These are phyloP conservation scores for Epichloe aotearoae DNA, from an alignment of 2,329 filamentous ascomycete genomes.

Conservation along the genomic window DNA sequence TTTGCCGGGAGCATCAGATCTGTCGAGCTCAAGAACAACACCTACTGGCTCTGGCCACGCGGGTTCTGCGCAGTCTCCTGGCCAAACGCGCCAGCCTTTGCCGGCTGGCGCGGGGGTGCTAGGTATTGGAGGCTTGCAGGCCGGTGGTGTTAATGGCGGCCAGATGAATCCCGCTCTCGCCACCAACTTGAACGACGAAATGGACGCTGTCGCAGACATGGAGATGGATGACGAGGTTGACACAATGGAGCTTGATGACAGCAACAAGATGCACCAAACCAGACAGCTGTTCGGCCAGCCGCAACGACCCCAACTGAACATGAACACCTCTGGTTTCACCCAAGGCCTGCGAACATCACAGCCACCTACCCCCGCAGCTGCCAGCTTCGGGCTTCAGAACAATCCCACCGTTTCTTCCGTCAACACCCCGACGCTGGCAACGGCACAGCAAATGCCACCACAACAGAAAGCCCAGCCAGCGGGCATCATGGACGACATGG, in stretches of 20 bases:
- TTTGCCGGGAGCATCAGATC: conserved; percentile 18
- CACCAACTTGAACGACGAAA: conserved; percentile 39
- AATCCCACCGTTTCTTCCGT: conserved; percentile 96
- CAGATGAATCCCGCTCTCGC: conserved; percentile 32
- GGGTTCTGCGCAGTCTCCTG: conserved; percentile 13
- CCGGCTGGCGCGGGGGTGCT: conserved; percentile 17
- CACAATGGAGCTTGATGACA: conserved; percentile 49
- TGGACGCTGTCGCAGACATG: conserved; percentile 88
- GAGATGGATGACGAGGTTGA: conserved; percentile 81
- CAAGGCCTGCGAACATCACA: conserved; percentile 77
- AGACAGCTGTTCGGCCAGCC: conserved; percentile 56
- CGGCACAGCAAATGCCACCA: conserved; percentile 62
- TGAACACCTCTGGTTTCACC: conserved; percentile 62
- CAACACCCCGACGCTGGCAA: conserved; percentile 83
- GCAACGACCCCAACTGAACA: conserved; percentile 57
- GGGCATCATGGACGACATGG: conserved; percentile 48
- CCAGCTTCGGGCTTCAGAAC: conserved; percentile 69
- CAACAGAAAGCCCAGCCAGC: conserved; percentile 41
- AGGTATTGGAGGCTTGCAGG: conserved; percentile 26
- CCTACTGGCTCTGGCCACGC: conserved; percentile 17
- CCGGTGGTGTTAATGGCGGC: conserved; percentile 14
- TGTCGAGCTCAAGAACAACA: conserved; percentile 20
- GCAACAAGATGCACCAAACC: conserved; percentile 53
- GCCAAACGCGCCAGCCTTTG: conserved; percentile 22
- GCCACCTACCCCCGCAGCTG: conserved; percentile 69